Conservation (phyloP, 2,329 filamentous ascomycete species). For the Colletotrichum scovillei region DNA sequence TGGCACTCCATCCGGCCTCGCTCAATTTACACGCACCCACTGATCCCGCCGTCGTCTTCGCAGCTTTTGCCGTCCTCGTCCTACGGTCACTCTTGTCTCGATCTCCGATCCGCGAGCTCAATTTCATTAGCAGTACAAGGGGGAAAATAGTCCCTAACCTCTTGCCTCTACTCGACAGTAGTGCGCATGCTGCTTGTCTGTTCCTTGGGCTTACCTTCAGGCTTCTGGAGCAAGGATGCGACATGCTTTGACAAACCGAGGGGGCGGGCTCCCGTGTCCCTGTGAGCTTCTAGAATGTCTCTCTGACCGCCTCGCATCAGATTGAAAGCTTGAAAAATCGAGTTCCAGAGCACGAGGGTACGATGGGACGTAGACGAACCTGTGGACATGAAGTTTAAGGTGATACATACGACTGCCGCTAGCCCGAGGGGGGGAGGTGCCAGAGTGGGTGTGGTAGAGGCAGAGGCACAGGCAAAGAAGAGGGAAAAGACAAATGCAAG, state of each 20-base stretch:
- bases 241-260: background rate
- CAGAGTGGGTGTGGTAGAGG: background rate
- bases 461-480: background rate
- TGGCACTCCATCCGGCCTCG: background rate
- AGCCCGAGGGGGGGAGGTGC: background rate
- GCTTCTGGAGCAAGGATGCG: background rate
- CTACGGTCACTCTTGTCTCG: background rate
- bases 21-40: background rate
- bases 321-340: background rate
- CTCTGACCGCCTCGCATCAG: background rate
- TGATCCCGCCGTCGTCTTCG: background rate
- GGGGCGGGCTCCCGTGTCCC: background rate
- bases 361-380: slow-evolving; percentile 29
- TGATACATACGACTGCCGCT: background rate
- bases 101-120: background rate
- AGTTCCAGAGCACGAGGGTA: background rate
- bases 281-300: slow-evolving; percentile 1
- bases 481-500: background rate
- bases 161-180: background rate
- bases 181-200: background rate
- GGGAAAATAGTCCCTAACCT: background rate
- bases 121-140: background rate
- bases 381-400: slow-evolving; percentile 15
- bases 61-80: background rate
- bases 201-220: background rate